Conservation (phyloP, 768 basidiomycete species). For the Lepiota venenata region DNA sequence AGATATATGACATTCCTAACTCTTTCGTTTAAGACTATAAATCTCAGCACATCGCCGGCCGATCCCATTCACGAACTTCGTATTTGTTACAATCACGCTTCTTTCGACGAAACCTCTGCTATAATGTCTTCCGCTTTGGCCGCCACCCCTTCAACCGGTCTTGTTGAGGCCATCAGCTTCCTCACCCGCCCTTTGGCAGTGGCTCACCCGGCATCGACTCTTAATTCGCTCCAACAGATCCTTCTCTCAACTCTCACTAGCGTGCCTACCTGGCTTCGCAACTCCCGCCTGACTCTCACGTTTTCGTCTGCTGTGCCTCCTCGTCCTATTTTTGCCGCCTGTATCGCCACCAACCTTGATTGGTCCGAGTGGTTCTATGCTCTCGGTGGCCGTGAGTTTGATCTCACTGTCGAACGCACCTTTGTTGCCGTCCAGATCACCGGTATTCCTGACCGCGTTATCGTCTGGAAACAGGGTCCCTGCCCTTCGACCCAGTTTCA, state of each 20-base stretch:
- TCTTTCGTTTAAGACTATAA: background rate
- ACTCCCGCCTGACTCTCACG: constrained; percentile 21
- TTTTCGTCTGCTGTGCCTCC: constrained; percentile 29
- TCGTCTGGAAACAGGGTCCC: constrained; percentile 20
- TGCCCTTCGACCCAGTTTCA: constrained; percentile 24
- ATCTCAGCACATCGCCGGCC: constrained; percentile 6
- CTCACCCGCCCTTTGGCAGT: constrained; percentile 33
- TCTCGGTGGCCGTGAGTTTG: constrained; percentile 31
- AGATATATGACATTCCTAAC: background rate
- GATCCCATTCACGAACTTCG: background rate
- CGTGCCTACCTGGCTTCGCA: constrained; percentile 15
- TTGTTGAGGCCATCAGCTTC: constrained; percentile 31
- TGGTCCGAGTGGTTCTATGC: constrained; percentile 36
- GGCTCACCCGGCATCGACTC: constrained; percentile 19
- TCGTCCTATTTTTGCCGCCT: constrained; percentile 32
- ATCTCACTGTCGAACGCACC: constrained; percentile 28
- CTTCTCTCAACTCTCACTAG: constrained; percentile 29
- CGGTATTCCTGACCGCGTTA: constrained; percentile 15
- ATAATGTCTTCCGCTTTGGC: constrained; percentile 7
- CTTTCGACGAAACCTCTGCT: background rate
- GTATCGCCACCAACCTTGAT: constrained; percentile 26
- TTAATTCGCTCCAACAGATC: constrained; percentile 25
- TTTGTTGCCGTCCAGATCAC: constrained; percentile 25
- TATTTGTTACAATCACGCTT: background rate
- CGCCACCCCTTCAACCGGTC: constrained; percentile 18